A percentile compares a stretch with the other conserved stretches of the same genome.
Conservation (phyloP, 208 protist species). For the Herpetomonas samuelpessoai region DNA sequence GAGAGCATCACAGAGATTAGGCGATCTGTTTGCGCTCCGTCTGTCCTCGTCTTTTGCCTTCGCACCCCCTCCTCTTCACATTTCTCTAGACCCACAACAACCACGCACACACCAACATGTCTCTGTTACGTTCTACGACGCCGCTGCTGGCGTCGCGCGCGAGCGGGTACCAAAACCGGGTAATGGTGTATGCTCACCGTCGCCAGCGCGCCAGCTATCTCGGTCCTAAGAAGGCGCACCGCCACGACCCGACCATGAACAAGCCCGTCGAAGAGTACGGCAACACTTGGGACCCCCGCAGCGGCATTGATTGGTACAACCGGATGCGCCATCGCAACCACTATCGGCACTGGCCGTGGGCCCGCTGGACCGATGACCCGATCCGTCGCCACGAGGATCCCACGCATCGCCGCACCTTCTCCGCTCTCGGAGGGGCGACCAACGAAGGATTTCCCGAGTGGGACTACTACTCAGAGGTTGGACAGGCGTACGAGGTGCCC, state of each 20-base stretch:
- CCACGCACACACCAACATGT: no score
- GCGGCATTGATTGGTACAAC: conserved; percentile 79
- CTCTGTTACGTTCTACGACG: conserved; percentile 28
- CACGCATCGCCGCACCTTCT: conserved; percentile 46
- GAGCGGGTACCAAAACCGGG: conserved; percentile 72
- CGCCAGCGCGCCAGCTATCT: conserved; percentile 57
- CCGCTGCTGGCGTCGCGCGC: conserved; percentile 25
- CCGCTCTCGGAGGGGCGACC: conserved; percentile 17
- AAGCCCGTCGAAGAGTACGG: conserved; percentile 78
- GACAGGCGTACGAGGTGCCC: conserved; percentile 58
- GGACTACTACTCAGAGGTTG: conserved; percentile 75
- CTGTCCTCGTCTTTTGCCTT: no score
- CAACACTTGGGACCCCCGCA: conserved; percentile 68
- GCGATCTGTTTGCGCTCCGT: no score
- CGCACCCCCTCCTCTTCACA: no score
- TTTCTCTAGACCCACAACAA: no score
- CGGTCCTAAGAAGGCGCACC: conserved; percentile 45
- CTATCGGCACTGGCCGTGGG: conserved; percentile 81
- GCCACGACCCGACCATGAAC: conserved; percentile 52
- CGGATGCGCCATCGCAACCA: conserved; percentile 53
- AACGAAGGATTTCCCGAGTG: conserved; percentile 68
- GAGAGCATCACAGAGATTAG: no score
- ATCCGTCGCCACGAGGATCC: conserved; percentile 54
- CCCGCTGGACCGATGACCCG: conserved; percentile 68
- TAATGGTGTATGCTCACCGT: conserved; percentile 83